Evolutionary conservation across 768 basidiomycete species (phyloP), one percentile per base, ranked within the genome.

Genomic region (Mycena venus): DNA sequence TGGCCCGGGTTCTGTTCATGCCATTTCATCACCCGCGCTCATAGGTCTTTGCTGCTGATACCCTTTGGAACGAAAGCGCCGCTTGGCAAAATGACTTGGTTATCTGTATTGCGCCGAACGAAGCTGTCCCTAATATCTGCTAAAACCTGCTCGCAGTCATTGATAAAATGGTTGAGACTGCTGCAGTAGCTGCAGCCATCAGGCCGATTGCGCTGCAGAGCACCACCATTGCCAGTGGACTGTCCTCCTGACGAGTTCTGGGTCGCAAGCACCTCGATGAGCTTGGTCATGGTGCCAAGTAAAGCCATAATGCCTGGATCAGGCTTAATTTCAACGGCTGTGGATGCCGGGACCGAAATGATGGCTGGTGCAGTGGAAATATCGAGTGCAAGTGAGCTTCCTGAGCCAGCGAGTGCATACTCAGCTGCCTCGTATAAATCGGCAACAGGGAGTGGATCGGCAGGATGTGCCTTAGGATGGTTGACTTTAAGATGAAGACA

Each of bases 21-120:
- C n/a, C n/a, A n/a, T n/a, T n/a, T n/a, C n/a, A n/a, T n/a, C n/a
- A n/a, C n/a, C 44, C 67, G 73, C 2, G 38, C 29, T 12, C 67
- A 49, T 15, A 74, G 29, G 19, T 74, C 14, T 8, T 21, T 29
- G 40, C 73, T 67, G 1, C n/a, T 15, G 27, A 69, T 63, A 4
- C n/a, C n/a, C 4, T 74, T 68, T 0, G 81, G 82, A 0, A 82
- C 76, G 36, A 77, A 80, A 4, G 74, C 64, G 4, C 82, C 81
- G 4, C 73, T 72, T 0, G 78, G 72, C 3, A 83, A 74, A 0
- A 80, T 77, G 0, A 83, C 78, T 19, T 79, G 78, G 0, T 74
- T 78, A 3, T 78, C 73, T 3, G 71, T 64, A 56, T 83, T 80
- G 5, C 79, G 76, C n/a, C 70, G 77, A 29, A 77, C 70, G 4